Base-by-base conservation (phyloP, 176 grass and related monocot genomes). In the Musa acuminata region DNA sequence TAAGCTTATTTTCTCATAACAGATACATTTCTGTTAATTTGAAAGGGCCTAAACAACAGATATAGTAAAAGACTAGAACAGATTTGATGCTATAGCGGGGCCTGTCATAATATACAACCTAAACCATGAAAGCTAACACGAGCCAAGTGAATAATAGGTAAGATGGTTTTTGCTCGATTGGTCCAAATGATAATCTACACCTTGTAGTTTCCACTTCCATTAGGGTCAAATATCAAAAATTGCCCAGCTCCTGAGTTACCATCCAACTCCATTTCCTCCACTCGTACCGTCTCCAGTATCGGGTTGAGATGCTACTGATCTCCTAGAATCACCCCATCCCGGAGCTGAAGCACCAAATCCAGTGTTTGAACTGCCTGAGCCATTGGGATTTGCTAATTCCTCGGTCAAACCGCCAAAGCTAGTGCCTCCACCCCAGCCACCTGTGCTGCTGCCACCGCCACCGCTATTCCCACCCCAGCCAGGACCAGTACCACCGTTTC, bases 361-460 rank as follows among this genome's bases (percentile, higher is more conserved):
- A 43, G 65, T 7, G 65, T 13, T 26, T 43, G 65, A 6, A 11
- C 21, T 16, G 13, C 6, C 66, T 4, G 66, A 13, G 43, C 11
- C 13, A 51, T 51, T 70, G 8, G 13, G 26, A 24, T 54, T 16
- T 26, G 22, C 11, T 24, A 2, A 43, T 43, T 43, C 35, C 35
- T 43, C 35, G 4, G 35, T 43, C 35, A 43, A 16, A 0, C 71
- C 52, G 2, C 50, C 51, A 1, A 52, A 73, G 6, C 9, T 51
- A 25, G 51, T 21, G 51, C 71, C 51, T 55, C 51, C 71, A 55
- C 51, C 51, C 71, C 71, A 73, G 71, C 51, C 71, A 55, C 8
- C 48, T 16, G 12, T 49, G 1, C 13, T 1, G 11, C 22, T 17
- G 23, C 51, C 73, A 66, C 49, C 72, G 8, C 72, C 22, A 70